Conservation (phyloP, 2,329 filamentous ascomycete genomes). For the Trichoderma sp. region DNA sequence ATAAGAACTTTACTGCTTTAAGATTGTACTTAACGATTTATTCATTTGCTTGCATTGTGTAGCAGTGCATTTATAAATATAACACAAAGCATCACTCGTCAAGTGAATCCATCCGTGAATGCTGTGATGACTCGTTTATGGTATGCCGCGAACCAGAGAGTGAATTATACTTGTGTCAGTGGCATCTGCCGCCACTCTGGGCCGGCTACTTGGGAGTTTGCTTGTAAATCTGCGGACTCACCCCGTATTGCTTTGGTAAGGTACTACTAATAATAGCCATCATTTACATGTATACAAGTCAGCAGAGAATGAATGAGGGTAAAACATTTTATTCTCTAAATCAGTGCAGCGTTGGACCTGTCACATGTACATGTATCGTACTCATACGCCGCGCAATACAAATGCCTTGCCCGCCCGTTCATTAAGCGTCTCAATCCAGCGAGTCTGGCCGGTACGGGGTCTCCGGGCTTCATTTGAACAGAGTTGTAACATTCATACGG, state of each 20-base stretch:
- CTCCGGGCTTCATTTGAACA: constrained; percentile 9
- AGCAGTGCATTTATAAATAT: not conserved
- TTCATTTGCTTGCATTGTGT: not conserved
- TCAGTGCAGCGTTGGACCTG: not conserved
- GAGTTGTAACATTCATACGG: constrained; percentile 2
- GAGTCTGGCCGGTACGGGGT: constrained; percentile 14
- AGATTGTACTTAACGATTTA: not conserved
- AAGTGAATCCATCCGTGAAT: not conserved
- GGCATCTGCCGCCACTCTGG: no score
- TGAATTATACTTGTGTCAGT: no score
- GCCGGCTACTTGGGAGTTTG: no score
- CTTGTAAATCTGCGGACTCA: no score
- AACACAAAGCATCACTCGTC: not conserved
- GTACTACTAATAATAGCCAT: no score
- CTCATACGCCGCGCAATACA: constrained; percentile 18
- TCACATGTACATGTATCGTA: not conserved
- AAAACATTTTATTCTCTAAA: not conserved
- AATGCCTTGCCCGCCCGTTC: constrained; percentile 4
- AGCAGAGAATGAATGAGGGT: no score
- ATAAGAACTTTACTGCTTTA: not conserved
- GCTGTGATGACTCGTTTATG: not conserved
- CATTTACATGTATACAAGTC: no score
- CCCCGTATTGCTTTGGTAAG: no score
- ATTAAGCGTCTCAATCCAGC: constrained; percentile 4
- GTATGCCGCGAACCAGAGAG: no score